A percentile compares a stretch with the other conserved stretches of the same genome.
Conservation (phyloP, 371 early-diverging fungal genomes). For the Syncephalastrum contaminatum region DNA sequence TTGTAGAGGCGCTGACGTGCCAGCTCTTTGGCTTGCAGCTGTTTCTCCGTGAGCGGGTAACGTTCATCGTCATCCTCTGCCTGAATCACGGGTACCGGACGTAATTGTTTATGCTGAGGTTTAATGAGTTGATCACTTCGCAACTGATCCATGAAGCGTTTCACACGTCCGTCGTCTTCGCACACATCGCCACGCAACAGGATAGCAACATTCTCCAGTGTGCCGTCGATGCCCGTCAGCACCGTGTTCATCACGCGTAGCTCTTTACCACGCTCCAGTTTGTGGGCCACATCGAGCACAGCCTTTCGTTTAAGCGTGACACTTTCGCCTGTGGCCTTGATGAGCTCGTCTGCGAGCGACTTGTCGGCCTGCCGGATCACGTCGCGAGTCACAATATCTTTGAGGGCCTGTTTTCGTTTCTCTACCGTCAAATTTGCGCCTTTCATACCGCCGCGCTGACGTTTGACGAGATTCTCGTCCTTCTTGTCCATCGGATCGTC, state of each 20-base stretch:
- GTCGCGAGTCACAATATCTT: conserved; percentile 13
- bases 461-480: too few relatives aligned
- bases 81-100: not conserved
- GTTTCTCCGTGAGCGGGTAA: not conserved
- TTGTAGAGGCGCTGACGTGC: not conserved
- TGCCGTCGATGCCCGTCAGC: conserved; percentile 11
- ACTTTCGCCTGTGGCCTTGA: conserved; percentile 1
- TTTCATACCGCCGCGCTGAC: conserved; percentile 2
- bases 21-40: not conserved
- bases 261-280: not conserved
- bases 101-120: conserved; percentile 1
- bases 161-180: conserved; percentile 8
- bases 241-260: conserved; percentile 10
- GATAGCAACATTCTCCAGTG: conserved; percentile 13
- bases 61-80: not conserved
- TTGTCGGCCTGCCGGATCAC: conserved; percentile 14
- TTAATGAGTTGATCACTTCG: conserved; percentile 3
- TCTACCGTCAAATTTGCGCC: conserved; percentile 13
- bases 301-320: conserved; percentile 9
- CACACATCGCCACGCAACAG: conserved; percentile 13
- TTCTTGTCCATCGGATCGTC: too few relatives aligned
- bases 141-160: conserved; percentile 12
- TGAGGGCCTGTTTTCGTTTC: conserved; percentile 12
- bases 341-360: conserved; percentile 9
- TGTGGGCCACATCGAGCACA: conserved; percentile 11